Percentiles rank a stretch among this genome's conserved stretches.
Evolutionary conservation across 371 early-diverging fungal species (phyloP).

Genomic region (Mucor plumbeus): DNA sequence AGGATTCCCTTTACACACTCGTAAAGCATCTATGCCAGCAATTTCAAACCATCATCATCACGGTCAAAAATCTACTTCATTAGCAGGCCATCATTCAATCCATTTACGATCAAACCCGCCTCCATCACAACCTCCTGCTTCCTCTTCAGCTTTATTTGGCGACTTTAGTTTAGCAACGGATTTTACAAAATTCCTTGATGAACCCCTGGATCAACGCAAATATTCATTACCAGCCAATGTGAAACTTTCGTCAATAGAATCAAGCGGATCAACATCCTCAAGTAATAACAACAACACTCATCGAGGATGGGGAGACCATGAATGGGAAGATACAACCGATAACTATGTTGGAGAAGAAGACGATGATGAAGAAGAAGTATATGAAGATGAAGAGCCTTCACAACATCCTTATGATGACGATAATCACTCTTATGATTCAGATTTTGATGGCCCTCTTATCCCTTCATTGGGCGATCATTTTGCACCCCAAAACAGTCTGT

Average conservation of each 20-base stretch:
- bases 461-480: slow-evolving; percentile 52
- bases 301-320: slow-evolving; percentile 8
- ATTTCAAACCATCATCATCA: slow-evolving; percentile 2
- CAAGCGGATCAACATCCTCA: slow-evolving; percentile 16
- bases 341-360: slow-evolving; percentile 6
- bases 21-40: slow-evolving; percentile 28
- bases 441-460: slow-evolving; percentile 46
- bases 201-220: slow-evolving; percentile 36
- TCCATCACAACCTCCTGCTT: slow-evolving; percentile 2
- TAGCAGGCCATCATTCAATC: slow-evolving; percentile 11
- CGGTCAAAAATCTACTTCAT: slow-evolving; percentile 12
- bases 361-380: slow-evolving; percentile 15
- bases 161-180: slow-evolving; percentile 47
- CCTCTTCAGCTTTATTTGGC: slow-evolving; percentile 45
- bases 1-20: slow-evolving; percentile 18
- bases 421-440: slow-evolving; percentile 30
- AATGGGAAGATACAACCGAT: slow-evolving; percentile 20
- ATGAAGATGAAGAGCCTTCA: slow-evolving; percentile 18
- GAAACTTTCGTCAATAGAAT: slow-evolving; percentile 13
- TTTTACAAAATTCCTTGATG: slow-evolving; percentile 44
- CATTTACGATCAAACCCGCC: neutral
- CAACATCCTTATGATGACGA: slow-evolving; percentile 39
- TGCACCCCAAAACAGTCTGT: slow-evolving; percentile 51
- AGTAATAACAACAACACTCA: slow-evolving; percentile 13
- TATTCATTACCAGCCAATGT: slow-evolving; percentile 34